Base-by-base conservation (phyloP, 148 eudicot genomes). In the Chenopodium berlandieri region DNA sequence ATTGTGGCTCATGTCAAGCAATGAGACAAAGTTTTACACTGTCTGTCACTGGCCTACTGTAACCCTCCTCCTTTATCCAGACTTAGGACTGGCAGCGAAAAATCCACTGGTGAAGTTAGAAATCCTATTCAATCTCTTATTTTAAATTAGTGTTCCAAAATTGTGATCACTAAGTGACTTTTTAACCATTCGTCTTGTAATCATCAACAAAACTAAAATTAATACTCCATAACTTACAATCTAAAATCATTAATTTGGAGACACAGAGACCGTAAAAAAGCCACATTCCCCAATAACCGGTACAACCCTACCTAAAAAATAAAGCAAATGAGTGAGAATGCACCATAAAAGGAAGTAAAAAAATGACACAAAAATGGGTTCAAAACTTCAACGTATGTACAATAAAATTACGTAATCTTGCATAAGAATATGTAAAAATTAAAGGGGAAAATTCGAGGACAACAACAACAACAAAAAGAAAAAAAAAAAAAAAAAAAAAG, bases 331-430 rank as follows among this genome's bases (percentile, higher is more conserved):
- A n/a, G 9, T 9, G 19, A 65, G 11, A 78, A 17, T 8, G 12
- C 4, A 47, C 31, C 54, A 78, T 17, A 48, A 27, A 23, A 9
- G 52, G 44, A 25, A 44, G 9, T 40, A 3, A 25, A 50, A 50
- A 14, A 48, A 10, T 0, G 13, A 54, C 44, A 27, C 3, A 62
- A 7, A 56, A 50, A 19, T 65, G 2, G 1, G 13, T 2, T 60
- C 9, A 6, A 4, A 6, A 19, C 6, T 44, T 76, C 3, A 76
- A 19, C 4, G 20, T 27, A 7, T 17, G 69, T 58, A 58, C 44
- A 40, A 68, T 67, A 23, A 5, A 78, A 68, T 64, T 65, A 78
- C 40, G 56, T 77, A 65, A 77, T 77, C 56, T 44, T 40, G 40
- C 80, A 77, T 65, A 44, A 77, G 25, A 63, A 25, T 11, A 40